Evolutionary conservation across 129 eudicot genomes (phyloP).

Genomic region (Calendula officinalis): DNA sequence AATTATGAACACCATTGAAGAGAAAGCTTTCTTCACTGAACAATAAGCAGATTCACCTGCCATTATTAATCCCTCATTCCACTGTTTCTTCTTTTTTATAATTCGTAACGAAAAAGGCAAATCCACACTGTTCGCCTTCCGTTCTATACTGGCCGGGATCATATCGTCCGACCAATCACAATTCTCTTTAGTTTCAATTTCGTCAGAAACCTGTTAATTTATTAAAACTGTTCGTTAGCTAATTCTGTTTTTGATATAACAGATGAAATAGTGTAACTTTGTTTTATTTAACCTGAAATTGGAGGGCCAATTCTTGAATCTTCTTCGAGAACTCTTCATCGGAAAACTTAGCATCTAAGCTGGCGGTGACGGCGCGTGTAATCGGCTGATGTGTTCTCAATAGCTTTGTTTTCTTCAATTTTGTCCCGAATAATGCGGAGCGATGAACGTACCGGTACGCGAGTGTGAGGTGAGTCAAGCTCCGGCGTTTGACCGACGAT

Average conservation of each 20-base stretch:
- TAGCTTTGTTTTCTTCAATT: slow-evolving; percentile 27
- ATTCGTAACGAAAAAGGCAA: slow-evolving; percentile 76
- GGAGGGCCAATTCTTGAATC: slow-evolving; percentile 53
- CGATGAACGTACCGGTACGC: slow-evolving; percentile 37
- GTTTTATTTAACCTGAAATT: slow-evolving; percentile 31
- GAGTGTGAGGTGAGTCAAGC: slow-evolving; percentile 36
- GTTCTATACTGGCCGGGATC: slow-evolving; percentile 59
- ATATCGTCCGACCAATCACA: slow-evolving; percentile 49
- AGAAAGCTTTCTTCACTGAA: slow-evolving; percentile 80
- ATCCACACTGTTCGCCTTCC: slow-evolving; percentile 74
- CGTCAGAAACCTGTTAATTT: slow-evolving; percentile 27
- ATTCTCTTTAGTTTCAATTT: slow-evolving; percentile 4
- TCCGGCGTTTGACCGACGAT: slow-evolving; percentile 23
- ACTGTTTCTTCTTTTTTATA: slow-evolving; percentile 69
- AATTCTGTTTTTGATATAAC: too few relatives aligned
- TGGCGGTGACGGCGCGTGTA: slow-evolving; percentile 40
- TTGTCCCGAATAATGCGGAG: slow-evolving; percentile 39
- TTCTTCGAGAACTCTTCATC: slow-evolving; percentile 71
- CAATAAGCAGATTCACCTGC: slow-evolving; percentile 74
- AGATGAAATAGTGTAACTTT: background rate
- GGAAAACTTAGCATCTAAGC: slow-evolving; percentile 50
- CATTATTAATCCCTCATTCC: slow-evolving; percentile 49
- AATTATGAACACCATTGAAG: slow-evolving; percentile 91
- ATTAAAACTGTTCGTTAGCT: too few relatives aligned
- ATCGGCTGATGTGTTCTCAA: slow-evolving; percentile 11